phyloP scores from a whole-genome alignment of 176 grass and related monocot species.

The Oryza australiensis region DNA sequence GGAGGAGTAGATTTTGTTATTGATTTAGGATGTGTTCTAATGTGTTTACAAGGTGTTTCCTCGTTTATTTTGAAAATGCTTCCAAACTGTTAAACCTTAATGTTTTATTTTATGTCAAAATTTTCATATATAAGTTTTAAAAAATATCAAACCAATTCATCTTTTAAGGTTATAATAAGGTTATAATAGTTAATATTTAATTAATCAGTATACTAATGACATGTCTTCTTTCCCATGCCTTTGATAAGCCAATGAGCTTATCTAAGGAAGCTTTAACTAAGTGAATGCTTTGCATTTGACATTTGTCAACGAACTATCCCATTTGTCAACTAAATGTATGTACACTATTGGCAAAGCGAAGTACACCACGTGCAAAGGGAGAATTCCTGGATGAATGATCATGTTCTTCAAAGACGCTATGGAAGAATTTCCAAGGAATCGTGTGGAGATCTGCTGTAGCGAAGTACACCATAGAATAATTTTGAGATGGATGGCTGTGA shows the following conservation, averaged over 20 bases:
- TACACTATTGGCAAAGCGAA: neutral
- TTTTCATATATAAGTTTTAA: no score
- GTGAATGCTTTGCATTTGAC: neutral
- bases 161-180: no score
- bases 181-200: no score
- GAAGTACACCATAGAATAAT: neutral
- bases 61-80: no score
- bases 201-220: no score
- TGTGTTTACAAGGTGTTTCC: no score
- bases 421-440: neutral
- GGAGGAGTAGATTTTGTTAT: neutral
- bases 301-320: neutral
- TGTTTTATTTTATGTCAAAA: no score
- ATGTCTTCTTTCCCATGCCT: no score
- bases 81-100: no score
- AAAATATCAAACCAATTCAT: no score
- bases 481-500: neutral
- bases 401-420: neutral
- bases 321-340: neutral
- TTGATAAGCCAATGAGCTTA: no score
- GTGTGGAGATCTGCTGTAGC: neutral
- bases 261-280: neutral
- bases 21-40: no score
- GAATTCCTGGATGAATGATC: neutral
- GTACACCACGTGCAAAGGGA: neutral